A percentile compares a stretch with the other conserved stretches of the same genome.
Conservation (phyloP, 179 eudicot genomes). For the Heliamphora pulchella region DNA sequence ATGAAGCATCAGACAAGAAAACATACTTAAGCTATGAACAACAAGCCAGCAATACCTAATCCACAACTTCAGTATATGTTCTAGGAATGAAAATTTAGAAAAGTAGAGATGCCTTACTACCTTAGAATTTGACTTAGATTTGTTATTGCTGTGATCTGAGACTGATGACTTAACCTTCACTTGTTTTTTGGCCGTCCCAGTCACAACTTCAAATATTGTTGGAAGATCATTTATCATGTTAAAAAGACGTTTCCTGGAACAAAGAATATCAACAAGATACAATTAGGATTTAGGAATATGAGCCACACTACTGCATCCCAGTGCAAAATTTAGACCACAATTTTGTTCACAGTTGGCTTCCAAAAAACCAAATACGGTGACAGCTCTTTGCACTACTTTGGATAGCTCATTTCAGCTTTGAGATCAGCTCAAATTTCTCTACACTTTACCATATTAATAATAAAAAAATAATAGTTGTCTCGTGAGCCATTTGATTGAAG, state of each 20-base stretch:
- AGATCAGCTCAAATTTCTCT: not conserved
- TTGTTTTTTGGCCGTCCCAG: constrained; percentile 37
- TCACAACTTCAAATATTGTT: constrained; percentile 47
- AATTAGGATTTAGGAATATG: not conserved
- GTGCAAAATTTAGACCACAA: not conserved
- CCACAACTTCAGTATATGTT: not conserved
- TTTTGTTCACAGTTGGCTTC: not conserved
- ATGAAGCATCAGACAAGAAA: not conserved
- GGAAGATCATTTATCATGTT: constrained; percentile 51
- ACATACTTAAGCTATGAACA: not conserved
- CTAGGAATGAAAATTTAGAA: not conserved
- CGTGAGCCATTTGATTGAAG: not conserved
- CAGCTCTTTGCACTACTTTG: not conserved
- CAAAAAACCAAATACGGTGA: not conserved
- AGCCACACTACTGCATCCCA: not conserved
- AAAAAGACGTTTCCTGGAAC: constrained; percentile 44
- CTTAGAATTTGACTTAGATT: constrained; percentile 27
- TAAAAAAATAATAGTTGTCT: not conserved
- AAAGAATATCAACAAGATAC: not conserved
- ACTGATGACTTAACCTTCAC: constrained; percentile 27
- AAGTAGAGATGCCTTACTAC: constrained; percentile 2
- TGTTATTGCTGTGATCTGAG: constrained; percentile 28
- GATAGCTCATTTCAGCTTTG: not conserved
- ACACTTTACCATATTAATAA: not conserved
- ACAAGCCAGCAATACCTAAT: not conserved